Conservation (phyloP, 306 rosid genomes). For the Quercus ilex region DNA sequence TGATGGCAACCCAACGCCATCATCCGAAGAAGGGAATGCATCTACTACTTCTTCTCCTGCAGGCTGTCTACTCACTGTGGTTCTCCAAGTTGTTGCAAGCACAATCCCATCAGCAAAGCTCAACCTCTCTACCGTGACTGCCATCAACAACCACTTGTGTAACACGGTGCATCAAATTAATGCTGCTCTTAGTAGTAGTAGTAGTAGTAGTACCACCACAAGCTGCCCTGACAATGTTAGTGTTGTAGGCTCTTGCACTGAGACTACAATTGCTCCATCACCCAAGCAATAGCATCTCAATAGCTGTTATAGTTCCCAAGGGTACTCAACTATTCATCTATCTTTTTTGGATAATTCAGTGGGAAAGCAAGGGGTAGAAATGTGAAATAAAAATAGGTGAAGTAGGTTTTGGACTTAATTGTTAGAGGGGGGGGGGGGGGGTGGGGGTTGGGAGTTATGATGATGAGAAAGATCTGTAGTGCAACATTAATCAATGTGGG, state of each 20-base stretch:
- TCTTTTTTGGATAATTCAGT: slow-evolving; percentile 3
- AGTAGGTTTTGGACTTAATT: neutral
- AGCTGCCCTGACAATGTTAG: slow-evolving; percentile 14
- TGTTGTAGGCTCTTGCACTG: slow-evolving; percentile 29
- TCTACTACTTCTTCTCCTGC: neutral
- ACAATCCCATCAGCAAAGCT: slow-evolving; percentile 74
- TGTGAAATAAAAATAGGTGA: neutral
- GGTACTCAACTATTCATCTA: neutral
- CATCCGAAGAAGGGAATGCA: slow-evolving; percentile 18
- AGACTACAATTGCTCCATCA: slow-evolving; percentile 23
- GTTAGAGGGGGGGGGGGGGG: slow-evolving; percentile 20
- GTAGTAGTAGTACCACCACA: neutral
- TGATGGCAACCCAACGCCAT: slow-evolving; percentile 1
- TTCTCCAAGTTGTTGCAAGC: slow-evolving; percentile 81
- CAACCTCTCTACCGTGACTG: slow-evolving; percentile 70
- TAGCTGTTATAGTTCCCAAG: too few species aligned
- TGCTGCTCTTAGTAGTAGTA: slow-evolving; percentile 44
- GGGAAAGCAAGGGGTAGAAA: neutral
- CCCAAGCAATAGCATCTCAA: slow-evolving; percentile 30
- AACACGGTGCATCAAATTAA: slow-evolving; percentile 76
- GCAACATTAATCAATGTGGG: slow-evolving; percentile 14
- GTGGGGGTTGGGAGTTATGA: neutral
- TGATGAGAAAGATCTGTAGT: neutral
- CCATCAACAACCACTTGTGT: slow-evolving; percentile 80
- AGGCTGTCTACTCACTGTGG: slow-evolving; percentile 74